phyloP scores from a whole-genome alignment of 2,329 filamentous ascomycete genomes.

The Aureobasidium sp. region DNA sequence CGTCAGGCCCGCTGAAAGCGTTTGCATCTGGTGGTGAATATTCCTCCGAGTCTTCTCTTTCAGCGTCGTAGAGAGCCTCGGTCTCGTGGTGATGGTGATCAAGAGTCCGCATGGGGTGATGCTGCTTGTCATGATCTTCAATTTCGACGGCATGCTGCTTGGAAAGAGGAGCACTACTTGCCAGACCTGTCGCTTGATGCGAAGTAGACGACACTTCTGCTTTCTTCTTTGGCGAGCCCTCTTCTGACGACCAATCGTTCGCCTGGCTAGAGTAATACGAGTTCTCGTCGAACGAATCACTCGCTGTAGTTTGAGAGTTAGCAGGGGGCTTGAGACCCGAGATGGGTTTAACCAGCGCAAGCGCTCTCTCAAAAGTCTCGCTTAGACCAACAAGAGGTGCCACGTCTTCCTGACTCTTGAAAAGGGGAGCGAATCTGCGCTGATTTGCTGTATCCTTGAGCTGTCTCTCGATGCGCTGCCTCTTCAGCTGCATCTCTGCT shows the following conservation, averaged over 20 bases:
- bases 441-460: conserved; percentile 68
- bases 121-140: conserved; percentile 9
- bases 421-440: conserved; percentile 39
- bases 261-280: conserved; percentile 91
- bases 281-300: conserved; percentile 83
- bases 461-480: conserved; percentile 68
- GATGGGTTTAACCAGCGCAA: conserved; percentile 62
- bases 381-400: conserved; percentile 34
- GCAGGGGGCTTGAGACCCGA: conserved; percentile 46
- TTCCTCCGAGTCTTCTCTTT: conserved; percentile 34
- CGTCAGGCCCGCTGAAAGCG: conserved; percentile 20
- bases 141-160: not conserved
- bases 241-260: conserved; percentile 55
- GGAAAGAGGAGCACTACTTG: conserved; percentile 8
- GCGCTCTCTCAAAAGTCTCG: conserved; percentile 46
- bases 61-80: conserved; percentile 15
- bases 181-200: not conserved
- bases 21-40: conserved; percentile 38
- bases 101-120: not conserved
- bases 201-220: not conserved
- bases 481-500: conserved; percentile 70
- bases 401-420: conserved; percentile 42
- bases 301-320: conserved; percentile 55
- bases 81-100: not conserved
- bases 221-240: conserved; percentile 19